Base-by-base conservation (phyloP, 164 flowering plant genomes). In the Nymphaea colorata region DNA sequence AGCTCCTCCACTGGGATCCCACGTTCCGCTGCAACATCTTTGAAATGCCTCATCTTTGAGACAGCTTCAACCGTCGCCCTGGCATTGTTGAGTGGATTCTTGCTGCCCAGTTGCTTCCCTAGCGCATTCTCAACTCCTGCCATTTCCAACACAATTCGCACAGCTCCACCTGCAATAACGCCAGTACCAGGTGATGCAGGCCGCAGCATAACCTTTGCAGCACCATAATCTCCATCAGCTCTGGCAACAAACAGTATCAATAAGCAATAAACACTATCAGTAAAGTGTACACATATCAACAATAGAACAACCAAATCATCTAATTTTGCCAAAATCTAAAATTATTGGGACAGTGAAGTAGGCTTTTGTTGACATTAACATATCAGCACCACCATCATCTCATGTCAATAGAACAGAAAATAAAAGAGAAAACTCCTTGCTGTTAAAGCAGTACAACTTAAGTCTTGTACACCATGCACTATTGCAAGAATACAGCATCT, bases 101-200 rank as follows among this genome's bases (percentile, higher is more conserved):
- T 82, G 66, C 99, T 94, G 25, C 99, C 83, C 11, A 94, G 80
- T 73, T 94, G 97, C 75, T 94, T 94, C 47, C 97, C 99, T 64
- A 91, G 59, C 55, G 99, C 99, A 79, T 94, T 94, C 79, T 90
- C 87, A 36, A 94, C 91, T 11, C 99, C 97, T 4, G 99, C 99
- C 96, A 91, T 83, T 76, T 94, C 99, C 1, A 94, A 75, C 18
- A 91, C 96, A 59, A 86, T 83, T 68, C 95, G 81, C 44, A 94
- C 97, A 41, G 99, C 81, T 61, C 99, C 97, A 42, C 99, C 99
- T 45, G 99, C 99, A 78, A 88, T 87, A 44, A 94, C 97, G 60
- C 99, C 99, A 8, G 96, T 89, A 77, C 99, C 99, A 4, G 97
- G 96, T 45, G 91, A 82, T 68, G 97, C 97, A n/a, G 97, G 99